Evolutionary conservation across 148 eudicot genomes (phyloP), one percentile per base, ranked within the genome.

Genomic region (Chenopodium formosanum): DNA sequence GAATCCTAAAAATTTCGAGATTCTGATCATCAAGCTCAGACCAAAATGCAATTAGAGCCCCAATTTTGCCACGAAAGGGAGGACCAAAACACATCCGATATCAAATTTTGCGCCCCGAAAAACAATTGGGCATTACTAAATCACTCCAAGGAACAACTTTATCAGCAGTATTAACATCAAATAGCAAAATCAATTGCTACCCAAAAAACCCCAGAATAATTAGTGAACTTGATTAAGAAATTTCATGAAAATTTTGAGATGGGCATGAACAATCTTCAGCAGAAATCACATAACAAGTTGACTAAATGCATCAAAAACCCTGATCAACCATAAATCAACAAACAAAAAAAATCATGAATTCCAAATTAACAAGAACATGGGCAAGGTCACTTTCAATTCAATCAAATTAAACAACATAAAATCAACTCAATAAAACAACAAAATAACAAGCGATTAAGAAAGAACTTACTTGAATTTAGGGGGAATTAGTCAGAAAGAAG

Each of bases 41-140:
- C 58, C 34, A 75, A 82, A 76, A 27, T 40, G n/a, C 75, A 82
- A 74, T 81, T 27, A 67, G 65, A 27, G 23, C 74, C 79, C 14
- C 64, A 73, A 13, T 23, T 65, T 66, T 27, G 2, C 48, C 73
- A 81, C 25, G 1, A 81, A 75, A 66, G 29, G 11, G 62, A 48
- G 40, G 62, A 71, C 53, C 16, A 23, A 56, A 76, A 79, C 69
- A 65, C 16, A 7, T 32, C 16, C 69, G 48, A 48, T 16, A 37
- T 56, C 60, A 48, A 64, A 17, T 9, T 12, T 70, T 67, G 76
- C 80, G 62, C 48, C 64, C 0, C 4, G 53, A 58, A 63, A 47
- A 22, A 1, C 29, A 82, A 9, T n/a, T 63, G 73, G 78, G 81
- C 58, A 78, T 44, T 0, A 8, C 4, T 13, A 7, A 73, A 34